Percentiles rank a stretch among this genome's conserved stretches.
phyloP scores from a whole-genome alignment of 495 filamentous ascomycete genomes.

The Cairneyella variabilis region DNA sequence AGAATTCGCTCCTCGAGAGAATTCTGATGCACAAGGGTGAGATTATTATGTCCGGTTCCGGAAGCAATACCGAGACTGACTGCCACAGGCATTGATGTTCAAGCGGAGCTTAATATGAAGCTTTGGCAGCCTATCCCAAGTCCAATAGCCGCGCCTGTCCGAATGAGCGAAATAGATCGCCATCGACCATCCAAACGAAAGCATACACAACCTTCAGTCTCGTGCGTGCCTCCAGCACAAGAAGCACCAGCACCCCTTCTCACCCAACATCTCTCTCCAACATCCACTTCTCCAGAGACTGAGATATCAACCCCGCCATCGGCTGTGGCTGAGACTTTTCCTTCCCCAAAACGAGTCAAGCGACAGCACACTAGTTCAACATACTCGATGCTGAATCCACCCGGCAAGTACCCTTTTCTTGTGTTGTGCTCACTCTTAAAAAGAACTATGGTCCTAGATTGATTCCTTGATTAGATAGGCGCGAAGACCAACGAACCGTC shows the following conservation, averaged over 20 bases:
- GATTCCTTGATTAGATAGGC: conserved; percentile 13
- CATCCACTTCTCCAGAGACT: background rate
- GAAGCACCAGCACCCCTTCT: background rate
- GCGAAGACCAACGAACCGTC: background rate
- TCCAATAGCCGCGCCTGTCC: background rate
- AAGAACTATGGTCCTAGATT: conserved; percentile 23
- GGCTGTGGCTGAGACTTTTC: background rate
- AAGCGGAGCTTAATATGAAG: conserved; percentile 7
- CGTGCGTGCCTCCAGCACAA: background rate
- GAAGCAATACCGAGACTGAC: background rate
- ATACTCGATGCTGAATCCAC: background rate
- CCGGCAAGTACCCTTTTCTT: conserved; percentile 17
- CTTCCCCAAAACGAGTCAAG: background rate
- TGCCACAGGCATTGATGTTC: conserved; percentile 14
- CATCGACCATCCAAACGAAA: no score
- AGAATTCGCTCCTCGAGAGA: conserved; percentile 20
- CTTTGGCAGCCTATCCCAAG: background rate
- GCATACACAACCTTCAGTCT: no score
- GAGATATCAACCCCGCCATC: background rate
- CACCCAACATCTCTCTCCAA: background rate
- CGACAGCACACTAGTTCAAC: background rate
- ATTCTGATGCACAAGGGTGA: conserved; percentile 18
- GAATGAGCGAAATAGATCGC: no score
- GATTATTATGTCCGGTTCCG: background rate
- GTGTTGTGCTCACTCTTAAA: background rate